These are phyloP conservation scores for Solanum megistacrolobum DNA, from an alignment of 257 asterid species.

Conservation along the genomic window DNA sequence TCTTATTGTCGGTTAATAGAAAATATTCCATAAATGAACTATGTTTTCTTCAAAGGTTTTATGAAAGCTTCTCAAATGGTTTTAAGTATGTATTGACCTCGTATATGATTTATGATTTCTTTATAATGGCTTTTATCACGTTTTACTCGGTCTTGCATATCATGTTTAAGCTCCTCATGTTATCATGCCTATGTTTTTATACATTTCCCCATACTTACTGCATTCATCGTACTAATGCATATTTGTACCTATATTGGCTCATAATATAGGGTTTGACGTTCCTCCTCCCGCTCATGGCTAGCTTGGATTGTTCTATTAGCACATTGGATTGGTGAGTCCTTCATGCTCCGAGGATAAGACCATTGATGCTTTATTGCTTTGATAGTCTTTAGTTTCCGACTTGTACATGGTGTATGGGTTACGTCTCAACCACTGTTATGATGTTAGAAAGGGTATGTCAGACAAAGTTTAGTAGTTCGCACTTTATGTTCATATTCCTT, in stretches of 20 bases:
- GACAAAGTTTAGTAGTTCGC: neutral
- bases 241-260: neutral
- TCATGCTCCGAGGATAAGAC: neutral
- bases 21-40: neutral
- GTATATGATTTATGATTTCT: neutral
- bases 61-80: neutral
- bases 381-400: neutral
- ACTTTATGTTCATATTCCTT: neutral
- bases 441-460: neutral
- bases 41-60: neutral
- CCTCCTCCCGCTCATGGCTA: neutral
- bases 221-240: neutral
- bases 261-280: neutral
- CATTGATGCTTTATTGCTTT: neutral
- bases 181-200: neutral
- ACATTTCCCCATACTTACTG: neutral
- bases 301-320: neutral
- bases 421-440: neutral
- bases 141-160: neutral
- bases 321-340: neutral
- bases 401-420: neutral
- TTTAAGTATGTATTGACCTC: neutral
- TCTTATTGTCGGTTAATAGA: neutral
- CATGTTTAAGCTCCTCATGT: neutral
- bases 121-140: too few relatives aligned